Evolutionary conservation across 768 basidiomycete species (phyloP), one percentile per base, ranked within the genome.

Genomic region (Russula griseocarnosa): DNA sequence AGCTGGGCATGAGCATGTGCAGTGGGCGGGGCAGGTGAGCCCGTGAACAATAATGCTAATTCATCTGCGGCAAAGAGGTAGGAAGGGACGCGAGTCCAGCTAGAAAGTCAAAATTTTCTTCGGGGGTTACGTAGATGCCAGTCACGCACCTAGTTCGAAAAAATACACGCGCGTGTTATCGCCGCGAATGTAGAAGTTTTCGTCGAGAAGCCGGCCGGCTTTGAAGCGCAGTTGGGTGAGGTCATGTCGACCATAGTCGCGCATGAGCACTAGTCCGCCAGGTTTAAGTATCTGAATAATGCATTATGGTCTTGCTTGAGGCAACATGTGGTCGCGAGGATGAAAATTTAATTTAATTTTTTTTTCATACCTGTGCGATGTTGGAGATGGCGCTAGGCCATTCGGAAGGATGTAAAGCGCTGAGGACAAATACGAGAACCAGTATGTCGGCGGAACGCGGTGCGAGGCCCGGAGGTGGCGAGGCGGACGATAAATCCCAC

Each of bases 161-260:
- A 98, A 99, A 75, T 98, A 98, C 0, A 99, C 97, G 44, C 97
- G 81, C 0, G 97, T 98, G 70, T 93, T 95, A 76, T 99, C 97
- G 0, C 97, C 97, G 42, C 97, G 84, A 57, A 97, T 89, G 71
- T 99, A 99, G 68, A 99, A 87, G 72, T 97, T 95, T 53, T 95
- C 93, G 49, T 93, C 90, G 13, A 98, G 82, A 60, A 98, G 81
- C 13, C 97, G 82, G 1, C 88, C 86, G 7, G 81, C 81, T 74
- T 93, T 97, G 80, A 99, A 97, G 11, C 97, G 82, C 51, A 99
- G 79, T 74, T 98, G 96, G 1, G 97, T 92, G 51, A 99, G 83
- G 72, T 99, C 96, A 71, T 98, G 82, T 28, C 96, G 84, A 3
- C 96, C 97, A 71, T 98, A 99, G 74, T 99, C 97, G 13, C 97